Percentiles rank a stretch among this genome's conserved stretches.
These are phyloP conservation scores for Closterium sp. DNA, from an alignment of 139 green algal genomes.

Conservation along the genomic window DNA sequence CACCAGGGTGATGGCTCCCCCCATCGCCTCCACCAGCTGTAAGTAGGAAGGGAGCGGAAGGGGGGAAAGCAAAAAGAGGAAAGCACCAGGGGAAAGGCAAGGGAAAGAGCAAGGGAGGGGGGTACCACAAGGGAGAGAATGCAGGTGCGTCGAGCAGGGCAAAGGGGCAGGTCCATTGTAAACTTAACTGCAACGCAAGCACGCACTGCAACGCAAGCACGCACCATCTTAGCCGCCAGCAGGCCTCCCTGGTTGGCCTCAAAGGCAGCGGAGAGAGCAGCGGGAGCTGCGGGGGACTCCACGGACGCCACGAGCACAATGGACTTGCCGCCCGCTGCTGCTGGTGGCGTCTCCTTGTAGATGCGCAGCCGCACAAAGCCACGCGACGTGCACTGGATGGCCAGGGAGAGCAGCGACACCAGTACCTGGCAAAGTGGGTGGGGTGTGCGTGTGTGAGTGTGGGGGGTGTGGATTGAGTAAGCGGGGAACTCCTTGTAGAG, in stretches of 20 bases:
- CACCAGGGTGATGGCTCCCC: too few relatives aligned
- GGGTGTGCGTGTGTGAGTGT: background rate
- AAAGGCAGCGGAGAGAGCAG: background rate
- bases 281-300: background rate
- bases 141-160: too few relatives aligned
- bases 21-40: too few relatives aligned
- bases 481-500: too few relatives aligned
- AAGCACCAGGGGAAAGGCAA: too few relatives aligned
- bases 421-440: background rate
- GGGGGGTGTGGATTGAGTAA: background rate
- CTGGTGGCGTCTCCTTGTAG: background rate
- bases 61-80: too few relatives aligned
- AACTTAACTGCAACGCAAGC: too few relatives aligned
- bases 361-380: background rate
- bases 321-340: background rate
- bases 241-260: background rate
- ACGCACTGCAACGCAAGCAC: background rate
- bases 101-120: too few relatives aligned
- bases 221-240: background rate
- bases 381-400: background rate
- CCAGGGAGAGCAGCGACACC: background rate
- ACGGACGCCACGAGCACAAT: background rate
- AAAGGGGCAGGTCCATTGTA: too few relatives aligned
- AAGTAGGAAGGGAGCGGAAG: too few relatives aligned
- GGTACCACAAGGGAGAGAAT: too few relatives aligned